A percentile compares a stretch with the other conserved stretches of the same genome.
These are phyloP conservation scores for Lycium barbarum DNA, from an alignment of 257 asterid genomes.

Conservation along the genomic window DNA sequence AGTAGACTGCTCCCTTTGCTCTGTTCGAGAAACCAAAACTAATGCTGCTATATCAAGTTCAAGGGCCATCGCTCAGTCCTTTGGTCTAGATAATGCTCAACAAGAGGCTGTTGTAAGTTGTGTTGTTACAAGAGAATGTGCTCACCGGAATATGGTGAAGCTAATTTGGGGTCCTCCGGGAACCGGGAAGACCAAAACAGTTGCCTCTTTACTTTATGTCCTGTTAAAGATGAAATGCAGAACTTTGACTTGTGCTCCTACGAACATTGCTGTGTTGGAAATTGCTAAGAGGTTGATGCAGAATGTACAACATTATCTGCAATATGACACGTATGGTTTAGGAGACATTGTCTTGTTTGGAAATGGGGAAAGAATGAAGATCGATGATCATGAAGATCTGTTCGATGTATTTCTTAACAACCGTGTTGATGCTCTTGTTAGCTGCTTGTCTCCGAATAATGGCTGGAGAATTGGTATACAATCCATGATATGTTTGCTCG, in stretches of 20 bases:
- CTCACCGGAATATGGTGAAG: constrained; percentile 42
- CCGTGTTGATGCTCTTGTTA: constrained; percentile 41
- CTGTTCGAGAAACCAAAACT: background rate
- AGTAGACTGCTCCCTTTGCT: constrained; percentile 45
- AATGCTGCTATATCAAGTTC: background rate
- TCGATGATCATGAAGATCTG: constrained; percentile 55
- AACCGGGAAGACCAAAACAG: constrained; percentile 61
- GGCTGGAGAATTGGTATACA: constrained; percentile 52
- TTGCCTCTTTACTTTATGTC: constrained; percentile 39
- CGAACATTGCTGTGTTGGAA: constrained; percentile 54
- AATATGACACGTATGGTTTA: constrained; percentile 45
- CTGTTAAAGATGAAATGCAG: constrained; percentile 45
- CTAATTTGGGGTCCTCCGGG: constrained; percentile 69
- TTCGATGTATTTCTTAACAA: constrained; percentile 54
- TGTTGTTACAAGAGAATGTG: constrained; percentile 43
- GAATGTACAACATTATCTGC: constrained; percentile 27
- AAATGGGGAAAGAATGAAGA: constrained; percentile 55
- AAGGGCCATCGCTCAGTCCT: background rate
- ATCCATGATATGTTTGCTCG: constrained; percentile 47
- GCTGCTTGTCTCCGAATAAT: constrained; percentile 41
- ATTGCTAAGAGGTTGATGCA: constrained; percentile 45
- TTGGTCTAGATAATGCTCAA: constrained; percentile 51
- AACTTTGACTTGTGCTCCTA: constrained; percentile 61
- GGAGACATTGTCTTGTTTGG: constrained; percentile 62
- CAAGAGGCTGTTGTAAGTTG: constrained; percentile 46